These are phyloP conservation scores for Jatropha multifida DNA, from an alignment of 441 rosid genomes.

Conservation along the genomic window DNA sequence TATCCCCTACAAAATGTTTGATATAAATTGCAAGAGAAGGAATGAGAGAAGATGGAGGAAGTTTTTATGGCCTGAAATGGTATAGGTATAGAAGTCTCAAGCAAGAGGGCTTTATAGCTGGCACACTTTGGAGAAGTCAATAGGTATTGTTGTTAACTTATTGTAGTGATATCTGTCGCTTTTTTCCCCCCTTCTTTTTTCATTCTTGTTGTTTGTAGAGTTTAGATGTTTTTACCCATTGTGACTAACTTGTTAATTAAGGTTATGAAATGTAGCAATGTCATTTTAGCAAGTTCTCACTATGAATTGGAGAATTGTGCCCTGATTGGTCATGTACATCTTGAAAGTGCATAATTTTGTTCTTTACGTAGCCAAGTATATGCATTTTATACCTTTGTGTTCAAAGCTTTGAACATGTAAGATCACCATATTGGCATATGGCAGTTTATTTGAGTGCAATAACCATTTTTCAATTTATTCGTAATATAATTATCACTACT, in stretches of 20 bases:
- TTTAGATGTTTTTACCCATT: slow-evolving; percentile 16
- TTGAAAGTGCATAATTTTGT: not conserved
- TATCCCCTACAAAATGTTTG: slow-evolving; percentile 29
- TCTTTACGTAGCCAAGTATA: not conserved
- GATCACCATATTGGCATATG: too few species aligned
- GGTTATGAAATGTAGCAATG: slow-evolving; percentile 24
- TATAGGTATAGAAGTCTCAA: slow-evolving; percentile 1
- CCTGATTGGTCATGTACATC: not conserved
- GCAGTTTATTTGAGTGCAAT: not conserved
- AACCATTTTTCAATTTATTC: not conserved
- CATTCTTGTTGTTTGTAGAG: slow-evolving; percentile 23
- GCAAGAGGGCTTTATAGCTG: not conserved
- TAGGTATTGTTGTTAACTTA: slow-evolving; percentile 21
- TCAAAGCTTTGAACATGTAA: too few species aligned
- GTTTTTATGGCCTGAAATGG: not conserved
- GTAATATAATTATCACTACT: too few species aligned
- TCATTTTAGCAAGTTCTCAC: not conserved
- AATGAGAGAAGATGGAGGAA: not conserved
- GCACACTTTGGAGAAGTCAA: slow-evolving; percentile 10
- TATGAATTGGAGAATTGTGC: not conserved
- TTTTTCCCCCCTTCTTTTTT: not conserved
- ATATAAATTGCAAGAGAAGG: not conserved
- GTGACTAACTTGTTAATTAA: slow-evolving; percentile 26
- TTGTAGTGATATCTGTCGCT: not conserved
- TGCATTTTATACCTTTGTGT: not conserved